Base-by-base conservation (phyloP, 495 filamentous ascomycete species). In the Aspergillus incahuasiensis region DNA sequence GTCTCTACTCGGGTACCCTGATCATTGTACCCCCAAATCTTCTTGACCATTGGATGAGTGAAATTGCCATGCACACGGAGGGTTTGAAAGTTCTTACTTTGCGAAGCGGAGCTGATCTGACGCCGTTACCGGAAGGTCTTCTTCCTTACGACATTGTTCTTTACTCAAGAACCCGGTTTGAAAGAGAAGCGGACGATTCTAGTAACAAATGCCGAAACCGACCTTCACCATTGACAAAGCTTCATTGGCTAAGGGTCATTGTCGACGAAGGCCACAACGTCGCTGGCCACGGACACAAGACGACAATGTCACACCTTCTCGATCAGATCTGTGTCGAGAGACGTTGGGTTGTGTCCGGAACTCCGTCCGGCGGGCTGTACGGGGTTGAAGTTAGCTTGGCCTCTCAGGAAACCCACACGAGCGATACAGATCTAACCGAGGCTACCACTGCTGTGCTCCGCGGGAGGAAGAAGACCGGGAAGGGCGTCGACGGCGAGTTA, bases 201-300 rank as follows among this genome's bases (percentile, higher is more conserved):
- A 60, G 64, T 35, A 67, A 65, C 20, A 65, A 73, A 12, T 58
- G 64, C 60, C 77, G 48, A 54, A 57, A 25, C 50, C 63, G 49
- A 1, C 28, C 54, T 3, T 87, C 85, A 3, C 82, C 87, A 0
- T 69, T 96, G 6, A 83, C 82, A 39, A 64, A 81, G 16, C 69
- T 97, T 11, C 90, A 88, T 59, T 95, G 90, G 77, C 82, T 95
- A 55, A 82, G 92, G 12, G 81, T 92, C 41, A 91, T 97, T 34
- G 85, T 95, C 30, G 92, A 97, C 52, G 92, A 97, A 78, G 92
- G 92, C 1, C 91, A 97, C 64, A 86, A 81, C 40, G 83, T 95
- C 39, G 86, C 87, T 0, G 74, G 79, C 5, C 68, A 73, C 16
- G 81, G 79, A 13, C 73, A 73, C 34, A 82, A 78, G 53, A 86